These are phyloP conservation scores for Lachancea dasiensis DNA, from an alignment of 805 yeast species.

Conservation along the genomic window DNA sequence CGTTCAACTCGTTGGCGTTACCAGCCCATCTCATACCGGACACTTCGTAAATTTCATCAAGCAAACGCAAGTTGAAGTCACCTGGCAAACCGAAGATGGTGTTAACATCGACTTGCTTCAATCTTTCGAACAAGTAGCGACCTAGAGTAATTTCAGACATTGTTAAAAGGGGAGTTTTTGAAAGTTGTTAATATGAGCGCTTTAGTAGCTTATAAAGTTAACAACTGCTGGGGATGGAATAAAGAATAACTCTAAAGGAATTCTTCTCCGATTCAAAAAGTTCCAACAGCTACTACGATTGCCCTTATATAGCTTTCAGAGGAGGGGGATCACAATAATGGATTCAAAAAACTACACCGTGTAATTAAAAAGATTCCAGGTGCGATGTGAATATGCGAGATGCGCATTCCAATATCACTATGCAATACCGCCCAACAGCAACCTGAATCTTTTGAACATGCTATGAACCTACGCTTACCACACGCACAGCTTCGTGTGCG, in stretches of 20 bases:
- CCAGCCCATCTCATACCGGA: conserved; percentile 84
- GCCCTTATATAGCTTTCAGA: too few species aligned
- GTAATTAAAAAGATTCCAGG: too few species aligned
- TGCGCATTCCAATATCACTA: too few species aligned
- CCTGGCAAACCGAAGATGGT: conserved; percentile 80
- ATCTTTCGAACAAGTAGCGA: conserved; percentile 70
- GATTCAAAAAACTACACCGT: too few species aligned
- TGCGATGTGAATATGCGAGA: too few species aligned
- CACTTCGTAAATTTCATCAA: conserved; percentile 70
- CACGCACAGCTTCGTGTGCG: too few species aligned
- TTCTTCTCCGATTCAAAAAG: too few species aligned
- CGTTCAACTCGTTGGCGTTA: conserved; percentile 84
- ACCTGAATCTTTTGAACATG: too few species aligned
- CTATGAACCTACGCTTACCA: too few species aligned
- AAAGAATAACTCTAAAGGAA: not conserved
- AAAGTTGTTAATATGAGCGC: not conserved
- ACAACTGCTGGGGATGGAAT: not conserved
- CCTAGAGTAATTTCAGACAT: conserved; percentile 59
- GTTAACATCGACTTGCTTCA: conserved; percentile 62
- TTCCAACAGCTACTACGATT: too few species aligned
- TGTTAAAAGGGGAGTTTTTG: conserved; percentile 4
- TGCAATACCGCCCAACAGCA: too few species aligned
- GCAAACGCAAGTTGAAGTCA: conserved; percentile 67
- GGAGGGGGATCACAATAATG: too few species aligned
- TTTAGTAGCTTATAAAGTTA: not conserved